These are phyloP conservation scores for Datura wrightii DNA, from an alignment of 257 asterid species.

Conservation along the genomic window DNA sequence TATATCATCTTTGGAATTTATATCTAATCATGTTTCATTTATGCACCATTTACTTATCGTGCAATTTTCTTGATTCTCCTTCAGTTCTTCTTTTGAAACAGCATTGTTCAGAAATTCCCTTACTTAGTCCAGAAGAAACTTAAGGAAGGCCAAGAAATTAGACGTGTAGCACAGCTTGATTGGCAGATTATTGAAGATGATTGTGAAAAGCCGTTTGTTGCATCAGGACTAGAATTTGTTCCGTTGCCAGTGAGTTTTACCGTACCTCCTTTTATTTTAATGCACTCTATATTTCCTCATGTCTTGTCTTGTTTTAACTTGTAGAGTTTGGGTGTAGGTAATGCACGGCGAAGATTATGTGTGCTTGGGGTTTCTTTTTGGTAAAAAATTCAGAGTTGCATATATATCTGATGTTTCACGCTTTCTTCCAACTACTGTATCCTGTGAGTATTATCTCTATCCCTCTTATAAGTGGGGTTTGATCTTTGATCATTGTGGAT, in stretches of 20 bases:
- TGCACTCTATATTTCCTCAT: slow-evolving; percentile 34
- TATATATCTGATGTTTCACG: slow-evolving; percentile 92
- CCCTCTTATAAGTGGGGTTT: slow-evolving; percentile 19
- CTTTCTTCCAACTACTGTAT: slow-evolving; percentile 77
- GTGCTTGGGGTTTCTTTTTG: slow-evolving; percentile 90
- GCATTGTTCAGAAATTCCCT: slow-evolving; percentile 83
- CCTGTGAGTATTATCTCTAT: slow-evolving; percentile 57
- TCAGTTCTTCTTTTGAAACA: slow-evolving; percentile 47
- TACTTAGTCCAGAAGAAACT: slow-evolving; percentile 80
- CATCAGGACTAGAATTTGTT: slow-evolving; percentile 83
- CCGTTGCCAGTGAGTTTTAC: slow-evolving; percentile 82
- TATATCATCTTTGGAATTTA: slow-evolving; percentile 2
- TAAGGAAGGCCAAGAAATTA: slow-evolving; percentile 87
- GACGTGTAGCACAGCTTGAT: slow-evolving; percentile 95
- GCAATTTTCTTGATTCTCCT: slow-evolving; percentile 8
- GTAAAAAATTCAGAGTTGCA: slow-evolving; percentile 76
- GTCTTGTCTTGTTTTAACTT: slow-evolving; percentile 34
- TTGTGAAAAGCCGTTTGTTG: slow-evolving; percentile 68
- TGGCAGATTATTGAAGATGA: slow-evolving; percentile 84
- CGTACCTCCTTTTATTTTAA: slow-evolving; percentile 33
- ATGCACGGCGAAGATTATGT: slow-evolving; percentile 99
- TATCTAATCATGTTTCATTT: not conserved
- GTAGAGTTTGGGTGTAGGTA: slow-evolving; percentile 59
- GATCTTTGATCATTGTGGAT: slow-evolving; percentile 8
- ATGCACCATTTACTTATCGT: slow-evolving; percentile 5